These are phyloP conservation scores for Fagopyrum homotropicum DNA, from an alignment of 148 eudicot genomes.

Conservation along the genomic window DNA sequence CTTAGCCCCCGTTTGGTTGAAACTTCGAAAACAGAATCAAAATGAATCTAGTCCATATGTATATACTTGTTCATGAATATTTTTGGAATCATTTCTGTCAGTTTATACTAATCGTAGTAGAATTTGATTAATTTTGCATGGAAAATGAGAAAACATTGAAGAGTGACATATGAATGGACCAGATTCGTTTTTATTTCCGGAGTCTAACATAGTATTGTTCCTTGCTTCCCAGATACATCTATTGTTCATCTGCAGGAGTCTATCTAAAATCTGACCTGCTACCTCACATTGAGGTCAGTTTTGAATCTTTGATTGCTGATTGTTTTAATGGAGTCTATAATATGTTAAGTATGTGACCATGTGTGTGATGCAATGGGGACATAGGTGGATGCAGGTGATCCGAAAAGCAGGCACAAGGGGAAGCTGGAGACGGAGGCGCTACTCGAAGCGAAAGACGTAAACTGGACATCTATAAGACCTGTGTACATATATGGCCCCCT, in stretches of 20 bases:
- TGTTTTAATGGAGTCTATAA: too few relatives aligned
- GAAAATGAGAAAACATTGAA: too few relatives aligned
- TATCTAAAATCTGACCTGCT: constrained; percentile 76
- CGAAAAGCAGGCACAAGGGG: constrained; percentile 98
- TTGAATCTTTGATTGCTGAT: not conserved
- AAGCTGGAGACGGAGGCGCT: constrained; percentile 88
- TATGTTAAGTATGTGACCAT: not conserved
- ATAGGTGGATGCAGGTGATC: constrained; percentile 89
- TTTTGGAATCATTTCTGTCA: too few relatives aligned
- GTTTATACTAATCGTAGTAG: too few relatives aligned
- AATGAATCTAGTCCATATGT: too few relatives aligned
- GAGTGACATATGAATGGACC: too few relatives aligned
- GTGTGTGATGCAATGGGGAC: not conserved
- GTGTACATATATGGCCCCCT: constrained; percentile 98
- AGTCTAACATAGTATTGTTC: not conserved
- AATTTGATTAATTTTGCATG: too few relatives aligned
- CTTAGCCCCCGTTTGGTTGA: too few relatives aligned
- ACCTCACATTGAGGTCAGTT: constrained; percentile 86
- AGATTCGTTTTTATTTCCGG: not conserved
- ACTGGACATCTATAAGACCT: constrained; percentile 85
- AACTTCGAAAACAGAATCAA: too few relatives aligned
- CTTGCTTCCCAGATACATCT: constrained; percentile 59
- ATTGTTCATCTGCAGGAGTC: constrained; percentile 96
- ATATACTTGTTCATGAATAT: too few relatives aligned
- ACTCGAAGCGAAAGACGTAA: constrained; percentile 52